Evolutionary conservation across 306 rosid species (phyloP).

Genomic region (Bauhinia variegata): DNA sequence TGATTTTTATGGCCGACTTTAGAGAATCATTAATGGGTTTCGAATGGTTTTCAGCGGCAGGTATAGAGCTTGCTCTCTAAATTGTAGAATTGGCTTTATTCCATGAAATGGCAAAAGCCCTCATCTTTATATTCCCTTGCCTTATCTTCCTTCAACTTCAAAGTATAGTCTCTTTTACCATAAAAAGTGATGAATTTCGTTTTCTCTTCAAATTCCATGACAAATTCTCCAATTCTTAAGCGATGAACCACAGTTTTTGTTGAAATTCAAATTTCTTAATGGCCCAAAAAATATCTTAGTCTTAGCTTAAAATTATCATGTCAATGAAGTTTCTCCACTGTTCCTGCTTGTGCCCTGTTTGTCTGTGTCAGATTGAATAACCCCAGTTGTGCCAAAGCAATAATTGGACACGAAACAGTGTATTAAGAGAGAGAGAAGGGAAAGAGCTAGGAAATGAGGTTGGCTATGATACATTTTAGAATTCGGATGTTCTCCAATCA

Average conservation of each 20-base stretch:
- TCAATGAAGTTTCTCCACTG: constrained; percentile 19
- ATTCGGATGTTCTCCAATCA: too few relatives aligned
- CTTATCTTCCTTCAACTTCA: constrained; percentile 4
- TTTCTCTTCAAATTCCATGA: constrained; percentile 28
- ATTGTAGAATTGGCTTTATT: constrained; percentile 58
- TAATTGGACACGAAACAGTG: constrained; percentile 1
- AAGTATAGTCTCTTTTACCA: constrained; percentile 20
- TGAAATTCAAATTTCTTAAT: constrained; percentile 13
- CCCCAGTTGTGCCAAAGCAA: neutral
- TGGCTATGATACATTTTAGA: constrained; percentile 41
- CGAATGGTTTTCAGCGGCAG: constrained; percentile 39
- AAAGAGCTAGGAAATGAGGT: constrained; percentile 38
- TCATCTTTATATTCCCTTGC: constrained; percentile 25
- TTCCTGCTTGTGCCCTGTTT: neutral
- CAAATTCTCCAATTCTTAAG: constrained; percentile 20
- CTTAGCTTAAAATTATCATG: neutral
- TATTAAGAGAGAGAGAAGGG: neutral
- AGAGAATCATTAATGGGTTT: constrained; percentile 37
- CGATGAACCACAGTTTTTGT: too few relatives aligned
- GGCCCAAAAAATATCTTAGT: neutral
- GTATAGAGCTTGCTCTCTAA: constrained; percentile 50
- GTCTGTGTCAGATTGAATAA: neutral
- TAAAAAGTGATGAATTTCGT: neutral
- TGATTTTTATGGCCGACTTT: constrained; percentile 34
- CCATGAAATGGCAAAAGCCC: constrained; percentile 45